Conservation (phyloP, 2,329 filamentous ascomycete genomes). For the Falciphora oryzae region DNA sequence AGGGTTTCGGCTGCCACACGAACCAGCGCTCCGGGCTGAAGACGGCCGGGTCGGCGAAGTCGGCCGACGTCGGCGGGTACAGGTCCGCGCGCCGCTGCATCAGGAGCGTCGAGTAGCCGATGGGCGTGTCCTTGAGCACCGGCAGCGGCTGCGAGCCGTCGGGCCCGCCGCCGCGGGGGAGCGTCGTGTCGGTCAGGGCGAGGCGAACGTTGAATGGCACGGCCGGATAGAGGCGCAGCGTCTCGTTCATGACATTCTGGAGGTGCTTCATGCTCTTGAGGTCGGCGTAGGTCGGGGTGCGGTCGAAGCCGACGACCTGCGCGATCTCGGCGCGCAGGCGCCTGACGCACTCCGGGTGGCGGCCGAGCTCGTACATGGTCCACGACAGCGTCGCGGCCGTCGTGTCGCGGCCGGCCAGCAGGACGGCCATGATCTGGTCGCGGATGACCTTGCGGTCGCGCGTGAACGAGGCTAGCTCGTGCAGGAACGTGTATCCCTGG, state of each 20-base stretch:
- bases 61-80: conserved; percentile 44
- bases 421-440: conserved; percentile 76
- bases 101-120: conserved; percentile 61
- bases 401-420: conserved; percentile 83
- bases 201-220: conserved; percentile 76
- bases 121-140: conserved; percentile 57
- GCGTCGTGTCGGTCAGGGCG: conserved; percentile 65
- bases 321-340: conserved; percentile 72
- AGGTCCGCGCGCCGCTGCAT: conserved; percentile 68
- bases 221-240: conserved; percentile 68
- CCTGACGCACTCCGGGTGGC: conserved; percentile 58
- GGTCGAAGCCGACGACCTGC: conserved; percentile 52
- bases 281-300: conserved; percentile 66
- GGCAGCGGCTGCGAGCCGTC: conserved; percentile 57
- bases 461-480: conserved; percentile 77
- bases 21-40: conserved; percentile 66
- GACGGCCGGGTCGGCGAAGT: conserved; percentile 34
- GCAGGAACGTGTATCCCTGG: conserved; percentile 74
- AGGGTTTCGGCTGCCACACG: conserved; percentile 55
- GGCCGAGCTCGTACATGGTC: conserved; percentile 74
- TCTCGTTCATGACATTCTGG: conserved; percentile 67
- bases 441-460: conserved; percentile 66
- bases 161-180: conserved; percentile 65
- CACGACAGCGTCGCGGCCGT: conserved; percentile 78
- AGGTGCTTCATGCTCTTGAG: conserved; percentile 87